Base-by-base conservation (phyloP, 371 early-diverging fungal species). In the Mortierella sp. region DNA sequence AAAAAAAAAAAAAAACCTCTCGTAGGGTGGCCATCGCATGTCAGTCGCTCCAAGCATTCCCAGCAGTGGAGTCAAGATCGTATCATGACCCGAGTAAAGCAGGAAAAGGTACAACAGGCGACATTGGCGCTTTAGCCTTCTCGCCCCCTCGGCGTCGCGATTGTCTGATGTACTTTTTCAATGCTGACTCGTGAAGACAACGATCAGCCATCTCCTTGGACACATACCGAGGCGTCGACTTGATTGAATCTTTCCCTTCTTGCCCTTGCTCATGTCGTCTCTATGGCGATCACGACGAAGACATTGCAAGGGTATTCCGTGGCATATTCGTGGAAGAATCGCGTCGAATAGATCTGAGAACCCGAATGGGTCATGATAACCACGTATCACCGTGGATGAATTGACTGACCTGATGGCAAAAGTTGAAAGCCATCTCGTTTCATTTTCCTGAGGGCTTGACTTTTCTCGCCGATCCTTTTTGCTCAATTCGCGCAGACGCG, bases 21-120 rank as follows among this genome's bases (percentile, higher is more conserved):
- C 84, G 58, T 87, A 88, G 12, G 88, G 86, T 31, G 88, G 88
- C 88, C 87, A 88, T 27, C 80, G 57, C 72, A 80, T 78, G 63
- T 81, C 74, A 4, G 54, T 50, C 0, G 83, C 71, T 12, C 72
- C 70, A 21, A 88, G 64, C 21, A 81, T 57, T 21, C 70, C 83
- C 31, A 87, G 64, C 28, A 88, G 51, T 2, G 83, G 81, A 21
- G 73, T 41, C 6, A 88, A 18, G 0, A 89, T 83, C 14, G 80
- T 65, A 55, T 87, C 88, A 27, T 88, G 88, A 4, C 80, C 86
- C 7, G 86, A 87, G 61, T 82, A 85, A 9, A 87, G 30, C 3
- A 62, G 71, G 34, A 42, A 88, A 58, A 47, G 79, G 76, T 14
- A 58, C 58, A 14, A 28, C 39, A 18, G 34, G 34, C 34, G 34